phyloP scores from a whole-genome alignment of 768 basidiomycete genomes.

The Tylopilus plumbeoviolaceoides region DNA sequence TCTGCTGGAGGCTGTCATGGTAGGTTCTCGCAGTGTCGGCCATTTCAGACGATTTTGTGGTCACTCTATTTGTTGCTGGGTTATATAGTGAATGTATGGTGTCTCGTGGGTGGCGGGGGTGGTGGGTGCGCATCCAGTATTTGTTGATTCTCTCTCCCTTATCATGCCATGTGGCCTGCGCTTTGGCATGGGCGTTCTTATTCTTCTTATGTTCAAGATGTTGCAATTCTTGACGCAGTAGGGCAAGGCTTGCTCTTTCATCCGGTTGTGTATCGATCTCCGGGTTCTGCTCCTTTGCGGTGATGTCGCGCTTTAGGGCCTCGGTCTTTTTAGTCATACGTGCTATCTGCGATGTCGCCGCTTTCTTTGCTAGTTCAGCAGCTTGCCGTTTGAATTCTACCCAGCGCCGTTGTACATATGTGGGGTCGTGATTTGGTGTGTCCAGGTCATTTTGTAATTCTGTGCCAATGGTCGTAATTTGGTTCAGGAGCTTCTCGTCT shows the following conservation, averaged over 20 bases:
- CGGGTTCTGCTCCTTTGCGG: too few species aligned
- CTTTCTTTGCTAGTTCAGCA: background rate
- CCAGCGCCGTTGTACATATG: background rate
- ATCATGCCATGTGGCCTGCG: background rate
- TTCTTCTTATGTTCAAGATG: background rate
- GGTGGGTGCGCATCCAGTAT: slow-evolving; percentile 17
- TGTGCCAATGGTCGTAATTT: background rate
- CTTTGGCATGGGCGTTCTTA: background rate
- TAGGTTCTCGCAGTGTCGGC: slow-evolving; percentile 31
- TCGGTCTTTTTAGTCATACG: background rate
- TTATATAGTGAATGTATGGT: slow-evolving; percentile 12
- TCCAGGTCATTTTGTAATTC: background rate
- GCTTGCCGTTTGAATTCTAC: background rate
- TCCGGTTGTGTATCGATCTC: too few species aligned
- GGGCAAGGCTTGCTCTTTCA: background rate
- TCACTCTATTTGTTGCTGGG: background rate
- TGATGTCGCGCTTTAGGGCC: background rate
- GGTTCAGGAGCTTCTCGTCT: accelerated
- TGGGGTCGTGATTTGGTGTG: background rate
- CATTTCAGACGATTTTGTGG: slow-evolving; percentile 25
- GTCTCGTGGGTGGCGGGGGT: slow-evolving; percentile 8
- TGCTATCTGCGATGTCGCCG: background rate
- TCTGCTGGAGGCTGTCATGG: too few species aligned
- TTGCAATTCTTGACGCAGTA: too few species aligned
- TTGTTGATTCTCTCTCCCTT: slow-evolving; percentile 8